Percentiles rank a stretch among this genome's conserved stretches.
Evolutionary conservation across 2,329 filamentous ascomycete genomes (phyloP).

Genomic region (Ophiostoma perfectum): DNA sequence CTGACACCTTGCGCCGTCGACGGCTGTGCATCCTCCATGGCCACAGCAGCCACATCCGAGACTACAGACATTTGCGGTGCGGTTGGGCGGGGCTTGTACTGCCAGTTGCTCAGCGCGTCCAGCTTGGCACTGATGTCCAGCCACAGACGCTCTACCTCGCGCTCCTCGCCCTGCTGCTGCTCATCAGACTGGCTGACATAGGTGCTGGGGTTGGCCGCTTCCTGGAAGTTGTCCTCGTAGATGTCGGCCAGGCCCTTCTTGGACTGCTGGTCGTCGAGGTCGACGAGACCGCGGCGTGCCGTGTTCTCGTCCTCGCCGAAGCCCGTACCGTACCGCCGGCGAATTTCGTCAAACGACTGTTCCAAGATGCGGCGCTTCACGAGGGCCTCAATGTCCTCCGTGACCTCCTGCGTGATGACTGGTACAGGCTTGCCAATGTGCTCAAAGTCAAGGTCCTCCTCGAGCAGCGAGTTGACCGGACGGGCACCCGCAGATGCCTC

Average conservation of each 20-base stretch:
- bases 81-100: slow-evolving; percentile 86
- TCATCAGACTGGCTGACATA: slow-evolving; percentile 79
- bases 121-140: slow-evolving; percentile 72
- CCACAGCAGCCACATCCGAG: slow-evolving; percentile 81
- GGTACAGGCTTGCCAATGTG: slow-evolving; percentile 90
- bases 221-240: slow-evolving; percentile 88
- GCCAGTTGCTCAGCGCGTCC: slow-evolving; percentile 85
- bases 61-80: slow-evolving; percentile 80
- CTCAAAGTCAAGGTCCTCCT: slow-evolving; percentile 94
- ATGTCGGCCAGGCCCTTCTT: slow-evolving; percentile 82
- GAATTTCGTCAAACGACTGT: slow-evolving; percentile 86
- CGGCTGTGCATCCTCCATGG: slow-evolving; percentile 93
- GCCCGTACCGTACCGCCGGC: slow-evolving; percentile 64
- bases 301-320: slow-evolving; percentile 47
- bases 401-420: slow-evolving; percentile 86
- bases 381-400: slow-evolving; percentile 83
- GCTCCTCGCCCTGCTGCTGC: slow-evolving; percentile 74
- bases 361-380: slow-evolving; percentile 90
- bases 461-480: slow-evolving; percentile 84
- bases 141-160: slow-evolving; percentile 79
- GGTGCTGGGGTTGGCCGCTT: slow-evolving; percentile 66
- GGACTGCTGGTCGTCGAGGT: slow-evolving; percentile 82
- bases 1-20: slow-evolving; percentile 69
- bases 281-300: slow-evolving; percentile 64
- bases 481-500: slow-evolving; percentile 79